Base-by-base conservation (phyloP, 2,329 filamentous ascomycete genomes). In the Sporothrix mexicana region DNA sequence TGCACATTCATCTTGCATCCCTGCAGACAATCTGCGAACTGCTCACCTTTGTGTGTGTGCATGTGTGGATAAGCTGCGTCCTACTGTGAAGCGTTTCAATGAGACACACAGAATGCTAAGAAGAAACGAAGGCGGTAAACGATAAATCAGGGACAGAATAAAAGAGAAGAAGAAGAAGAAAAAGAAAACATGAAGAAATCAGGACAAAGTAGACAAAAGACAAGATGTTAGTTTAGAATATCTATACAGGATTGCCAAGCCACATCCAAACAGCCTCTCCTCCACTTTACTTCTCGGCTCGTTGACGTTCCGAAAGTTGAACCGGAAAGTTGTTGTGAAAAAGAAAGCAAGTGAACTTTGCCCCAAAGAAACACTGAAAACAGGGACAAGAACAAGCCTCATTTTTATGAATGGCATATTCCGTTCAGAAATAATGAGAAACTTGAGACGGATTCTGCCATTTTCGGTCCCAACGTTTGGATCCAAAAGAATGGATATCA, bases 1-100 rank as follows among this genome's bases (percentile, higher is more conserved):
- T 66, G 8, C 61, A 62, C 5, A 20, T 62, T 13, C 61, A 47
- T 66, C 61, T 66, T 47, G 61, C 61, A 66, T 47, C 36, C 61
- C 41, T 64, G 41, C 61, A 64, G 61, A 12, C 9, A 47, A 20
- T 62, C 30, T 20, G 17, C 57, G 36, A 62, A 20, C 57, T 62
- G 17, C 2, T 62, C 15, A 62, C 43, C 25, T 1, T 36, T 43
- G 36, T 43, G 15, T 62, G 7, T 62, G 15, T 62, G 30, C n/a
- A n/a, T 62, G 30, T 62, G 25, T 59, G 55, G 25, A 59, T 36
- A 36, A 59, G 55, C 10, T 15, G 13, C 36, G 25, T 36, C 57
- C n/a, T n/a, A n/a, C n/a, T n/a, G n/a, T n/a, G n/a, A 13, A 59
- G 25, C 3, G 36, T 59, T 5, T 25, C 45, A 62, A 62, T 23